phyloP scores from a whole-genome alignment of 73 alveolate species.

The Tetrahymena elliotti region DNA sequence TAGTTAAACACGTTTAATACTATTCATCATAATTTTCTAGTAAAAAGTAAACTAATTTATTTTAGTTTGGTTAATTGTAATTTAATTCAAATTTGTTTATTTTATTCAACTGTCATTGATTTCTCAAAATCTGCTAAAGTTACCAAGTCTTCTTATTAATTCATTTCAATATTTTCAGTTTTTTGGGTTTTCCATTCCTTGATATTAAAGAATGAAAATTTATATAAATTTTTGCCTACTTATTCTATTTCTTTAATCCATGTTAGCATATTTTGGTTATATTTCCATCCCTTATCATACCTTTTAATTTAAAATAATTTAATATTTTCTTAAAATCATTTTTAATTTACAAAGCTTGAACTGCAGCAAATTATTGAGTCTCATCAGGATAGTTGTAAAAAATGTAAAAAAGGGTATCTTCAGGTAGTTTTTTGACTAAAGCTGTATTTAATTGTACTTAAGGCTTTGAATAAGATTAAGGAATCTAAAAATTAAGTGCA shows the following conservation, averaged over 20 bases:
- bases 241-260: not conserved
- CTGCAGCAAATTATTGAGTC: not conserved
- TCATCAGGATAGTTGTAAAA: not conserved
- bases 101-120: not conserved
- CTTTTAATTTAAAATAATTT: not conserved
- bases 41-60: not conserved
- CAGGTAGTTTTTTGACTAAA: not conserved
- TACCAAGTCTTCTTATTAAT: not conserved
- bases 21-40: not conserved
- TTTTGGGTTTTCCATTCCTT: not conserved
- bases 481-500: not conserved
- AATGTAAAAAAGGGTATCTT: not conserved
- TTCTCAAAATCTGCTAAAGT: not conserved
- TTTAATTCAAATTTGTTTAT: not conserved
- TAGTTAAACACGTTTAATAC: not conserved
- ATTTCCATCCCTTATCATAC: not conserved
- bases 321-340: not conserved
- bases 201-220: not conserved
- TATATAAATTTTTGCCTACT: not conserved
- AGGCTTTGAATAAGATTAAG: not conserved
- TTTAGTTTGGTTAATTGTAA: not conserved
- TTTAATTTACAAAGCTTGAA: not conserved
- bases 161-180: not conserved
- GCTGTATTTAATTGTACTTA: not conserved
- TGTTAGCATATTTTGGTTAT: not conserved